These are phyloP conservation scores for Podila horticola DNA, from an alignment of 192 early-diverging fungal genomes.

Conservation along the genomic window DNA sequence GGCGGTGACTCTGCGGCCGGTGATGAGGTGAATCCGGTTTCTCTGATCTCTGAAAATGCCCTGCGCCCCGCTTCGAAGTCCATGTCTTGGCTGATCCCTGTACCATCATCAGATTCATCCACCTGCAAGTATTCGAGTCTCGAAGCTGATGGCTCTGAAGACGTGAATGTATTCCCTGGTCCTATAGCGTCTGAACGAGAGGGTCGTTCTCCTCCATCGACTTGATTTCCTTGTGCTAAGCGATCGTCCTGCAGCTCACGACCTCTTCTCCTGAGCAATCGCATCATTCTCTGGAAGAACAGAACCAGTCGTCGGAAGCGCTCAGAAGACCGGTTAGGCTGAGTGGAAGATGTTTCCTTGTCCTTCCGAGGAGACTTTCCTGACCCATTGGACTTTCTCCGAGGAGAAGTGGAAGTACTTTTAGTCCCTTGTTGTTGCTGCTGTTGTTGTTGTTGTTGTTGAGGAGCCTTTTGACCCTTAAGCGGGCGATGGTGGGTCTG, in stretches of 20 bases:
- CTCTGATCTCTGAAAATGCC: not conserved
- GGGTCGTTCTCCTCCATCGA: too few relatives aligned
- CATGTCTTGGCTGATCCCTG: not conserved
- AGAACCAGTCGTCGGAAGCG: not conserved
- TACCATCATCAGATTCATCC: not conserved
- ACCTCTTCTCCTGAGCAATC: not conserved
- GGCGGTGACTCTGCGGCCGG: too few relatives aligned
- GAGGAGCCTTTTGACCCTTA: not conserved
- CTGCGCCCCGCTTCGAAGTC: not conserved
- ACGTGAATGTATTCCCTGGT: not conserved
- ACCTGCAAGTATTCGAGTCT: not conserved
- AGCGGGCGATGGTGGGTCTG: slow-evolving; percentile 30
- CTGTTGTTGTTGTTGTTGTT: slow-evolving; percentile 4
- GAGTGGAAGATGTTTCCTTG: too few relatives aligned
- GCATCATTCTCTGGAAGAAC: not conserved
- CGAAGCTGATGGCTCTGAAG: not conserved
- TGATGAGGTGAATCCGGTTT: not conserved
- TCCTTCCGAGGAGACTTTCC: too few relatives aligned
- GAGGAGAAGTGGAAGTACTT: not conserved
- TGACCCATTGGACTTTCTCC: not conserved
- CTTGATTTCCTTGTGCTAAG: not conserved
- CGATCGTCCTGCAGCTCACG: not conserved
- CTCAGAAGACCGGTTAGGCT: not conserved
- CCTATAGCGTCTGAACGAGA: not conserved
- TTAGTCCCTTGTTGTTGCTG: not conserved